Base-by-base conservation (phyloP, 75 land plant genomes). In the Chamaecyparis obtusa region DNA sequence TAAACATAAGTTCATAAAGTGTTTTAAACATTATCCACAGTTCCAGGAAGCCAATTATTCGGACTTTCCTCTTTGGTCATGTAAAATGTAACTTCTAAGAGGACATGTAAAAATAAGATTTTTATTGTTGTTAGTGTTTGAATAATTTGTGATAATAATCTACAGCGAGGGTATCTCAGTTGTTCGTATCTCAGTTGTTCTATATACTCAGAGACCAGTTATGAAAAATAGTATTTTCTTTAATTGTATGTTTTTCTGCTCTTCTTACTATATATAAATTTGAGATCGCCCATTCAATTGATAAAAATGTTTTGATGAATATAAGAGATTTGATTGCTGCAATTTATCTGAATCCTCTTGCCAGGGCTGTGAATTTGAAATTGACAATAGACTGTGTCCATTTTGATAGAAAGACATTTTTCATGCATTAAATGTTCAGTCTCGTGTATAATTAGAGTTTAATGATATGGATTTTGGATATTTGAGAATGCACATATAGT, bases 11-110 rank as follows among this genome's bases (percentile, higher is more conserved):
- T 46, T 81, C 46, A 27, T 81, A 81, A 81, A 46, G 14, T 44
- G 51, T n/a, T 81, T 44, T 44, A 81, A 81, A 46, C 83, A 24
- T 37, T 19, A 81, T 81, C 41, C 27, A 81, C 54, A 80, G n/a
- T 81, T 30, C 51, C 43, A n/a, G 46, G 83, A 81, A 81, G 5
- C 49, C 83, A 43, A 27, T 46, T 81, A 24, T n/a, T 81, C 46
- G 83, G 83, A 3, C n/a, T 7, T 81, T 43, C 46, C 33, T 81
- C n/a, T 81, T 5, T 44, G 83, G 51, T 10, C 32, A 81, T 81
- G 83, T 46, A 81, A 81, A 44, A 27, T 81, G 51, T n/a, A 81
- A 44, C 32, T 46, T 81, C 33, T 13, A 11, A 51, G 16, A 13
- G 55, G 14, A 51, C 13, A 11, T 81, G 83, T 49, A 46, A 27